Evolutionary conservation across 1,284 basidiomycete genomes (phyloP).

Genomic region (Porphyrellus sp.): DNA sequence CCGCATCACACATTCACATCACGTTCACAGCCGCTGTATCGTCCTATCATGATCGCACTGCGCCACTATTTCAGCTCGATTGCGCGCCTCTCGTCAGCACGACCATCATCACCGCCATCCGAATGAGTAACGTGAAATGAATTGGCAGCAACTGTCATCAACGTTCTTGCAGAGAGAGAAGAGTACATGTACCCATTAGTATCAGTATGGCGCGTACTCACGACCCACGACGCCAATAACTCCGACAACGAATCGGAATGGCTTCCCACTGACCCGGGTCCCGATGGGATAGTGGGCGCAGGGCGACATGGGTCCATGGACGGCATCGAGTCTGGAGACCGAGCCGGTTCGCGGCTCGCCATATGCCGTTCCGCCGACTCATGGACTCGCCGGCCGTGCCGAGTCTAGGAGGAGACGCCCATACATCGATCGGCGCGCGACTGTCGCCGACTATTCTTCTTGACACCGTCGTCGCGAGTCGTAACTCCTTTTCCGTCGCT

Average conservation of each 20-base stretch:
- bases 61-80: not conserved
- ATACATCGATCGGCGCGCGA: not conserved
- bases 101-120: not conserved
- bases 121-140: no score
- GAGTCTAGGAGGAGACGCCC: not conserved
- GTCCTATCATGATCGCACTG: not conserved
- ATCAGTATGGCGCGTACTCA: no score
- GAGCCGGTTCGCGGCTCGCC: not conserved
- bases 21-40: not conserved
- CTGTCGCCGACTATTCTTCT: not conserved
- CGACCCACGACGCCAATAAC: not conserved
- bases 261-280: no score
- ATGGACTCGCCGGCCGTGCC: not conserved
- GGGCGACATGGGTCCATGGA: not conserved
- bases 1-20: not conserved
- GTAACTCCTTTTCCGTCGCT: no score
- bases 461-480: not conserved
- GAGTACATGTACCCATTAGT: no score
- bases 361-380: not conserved
- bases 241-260: not conserved
- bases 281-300: not conserved
- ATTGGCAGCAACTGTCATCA: not conserved
- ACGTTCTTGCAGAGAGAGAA: no score
- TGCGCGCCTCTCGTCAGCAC: not conserved
- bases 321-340: not conserved